phyloP scores from a whole-genome alignment of 169 alveolate species.

The Babesia sp. region DNA sequence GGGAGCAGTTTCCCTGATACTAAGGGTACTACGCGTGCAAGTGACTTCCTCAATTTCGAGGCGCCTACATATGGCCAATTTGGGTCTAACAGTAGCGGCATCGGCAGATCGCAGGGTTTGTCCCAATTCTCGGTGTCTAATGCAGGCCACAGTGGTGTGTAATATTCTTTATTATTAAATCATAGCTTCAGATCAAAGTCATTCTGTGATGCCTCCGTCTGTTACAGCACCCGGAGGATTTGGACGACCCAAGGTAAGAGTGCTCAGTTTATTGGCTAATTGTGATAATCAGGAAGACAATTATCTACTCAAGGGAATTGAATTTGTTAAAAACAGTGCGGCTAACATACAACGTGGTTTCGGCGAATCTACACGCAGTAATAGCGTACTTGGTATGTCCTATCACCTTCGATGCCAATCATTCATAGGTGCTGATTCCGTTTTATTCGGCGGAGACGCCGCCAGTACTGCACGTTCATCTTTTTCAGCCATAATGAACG shows the following conservation, averaged over 20 bases:
- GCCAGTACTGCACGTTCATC: slow-evolving; percentile 16
- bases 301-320: slow-evolving; percentile 61
- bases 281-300: slow-evolving; percentile 43
- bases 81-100: slow-evolving; percentile 3
- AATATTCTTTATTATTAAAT: neutral
- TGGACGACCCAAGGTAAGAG: slow-evolving; percentile 18
- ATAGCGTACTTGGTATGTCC: slow-evolving; percentile 12
- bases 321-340: slow-evolving; percentile 46
- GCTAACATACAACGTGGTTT: slow-evolving; percentile 47
- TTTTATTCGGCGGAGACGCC: neutral
- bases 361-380: slow-evolving; percentile 33
- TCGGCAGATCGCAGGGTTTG: slow-evolving; percentile 27
- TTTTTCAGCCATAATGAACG: slow-evolving; percentile 28
- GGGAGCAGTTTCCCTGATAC: slow-evolving; percentile 2
- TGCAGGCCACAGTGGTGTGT: slow-evolving; percentile 1
- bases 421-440: neutral
- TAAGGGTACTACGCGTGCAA: slow-evolving; percentile 35
- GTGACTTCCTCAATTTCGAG: slow-evolving; percentile 54
- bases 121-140: neutral
- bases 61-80: slow-evolving; percentile 32
- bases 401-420: neutral
- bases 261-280: too few relatives aligned
- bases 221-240: slow-evolving; percentile 9
- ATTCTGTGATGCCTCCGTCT: slow-evolving; percentile 2
- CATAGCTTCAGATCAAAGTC: neutral